Percentiles rank a stretch among this genome's conserved stretches.
Conservation (phyloP, 2,329 filamentous ascomycete species). For the Trichoderma sp. region DNA sequence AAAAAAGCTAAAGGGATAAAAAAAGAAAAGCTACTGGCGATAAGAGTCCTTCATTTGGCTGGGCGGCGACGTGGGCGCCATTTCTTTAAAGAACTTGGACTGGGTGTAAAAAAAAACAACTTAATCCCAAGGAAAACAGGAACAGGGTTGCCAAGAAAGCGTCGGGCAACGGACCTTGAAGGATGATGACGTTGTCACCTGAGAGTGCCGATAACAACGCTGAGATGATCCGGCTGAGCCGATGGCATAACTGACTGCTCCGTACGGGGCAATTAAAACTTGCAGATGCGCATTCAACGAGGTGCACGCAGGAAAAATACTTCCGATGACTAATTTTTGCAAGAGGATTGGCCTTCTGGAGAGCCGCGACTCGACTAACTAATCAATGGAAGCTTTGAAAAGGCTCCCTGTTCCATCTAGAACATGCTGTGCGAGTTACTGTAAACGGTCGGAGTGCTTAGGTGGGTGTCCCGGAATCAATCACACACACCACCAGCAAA, state of each 20-base stretch:
- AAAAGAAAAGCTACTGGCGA: background rate
- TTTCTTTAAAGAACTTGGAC: background rate
- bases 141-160: background rate
- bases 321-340: background rate
- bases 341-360: background rate
- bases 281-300: background rate
- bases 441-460: background rate
- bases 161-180: background rate
- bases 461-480: background rate
- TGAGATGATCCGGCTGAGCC: background rate
- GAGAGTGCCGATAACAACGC: constrained; percentile 4
- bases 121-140: background rate
- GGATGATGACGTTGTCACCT: constrained; percentile 12
- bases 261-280: background rate
- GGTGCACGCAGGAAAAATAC: background rate
- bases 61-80: background rate
- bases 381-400: background rate
- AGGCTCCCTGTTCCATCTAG: background rate
- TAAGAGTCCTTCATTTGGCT: background rate
- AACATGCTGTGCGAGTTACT: background rate
- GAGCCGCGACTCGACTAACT: background rate
- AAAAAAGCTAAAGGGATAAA: background rate
- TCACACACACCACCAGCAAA: too few species aligned
- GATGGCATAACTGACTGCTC: constrained; percentile 9
- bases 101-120: background rate